Evolutionary conservation across 192 early-diverging fungal genomes (phyloP), one percentile per base, ranked within the genome.

Genomic region (Rhizoclosmatium sp.): DNA sequence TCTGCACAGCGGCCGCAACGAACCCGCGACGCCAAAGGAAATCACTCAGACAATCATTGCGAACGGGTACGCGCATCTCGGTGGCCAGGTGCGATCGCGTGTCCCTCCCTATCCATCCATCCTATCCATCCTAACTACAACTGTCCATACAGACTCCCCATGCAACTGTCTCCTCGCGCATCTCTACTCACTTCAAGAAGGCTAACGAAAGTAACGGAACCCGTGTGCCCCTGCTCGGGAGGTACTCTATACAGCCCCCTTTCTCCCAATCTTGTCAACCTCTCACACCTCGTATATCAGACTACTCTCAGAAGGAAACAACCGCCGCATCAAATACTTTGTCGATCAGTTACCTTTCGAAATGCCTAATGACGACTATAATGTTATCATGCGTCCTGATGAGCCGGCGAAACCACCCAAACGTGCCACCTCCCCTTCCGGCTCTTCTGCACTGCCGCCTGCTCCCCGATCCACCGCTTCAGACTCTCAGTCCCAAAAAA

Each of bases 131-230:
- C 31, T 31, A 31, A 31, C 31, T 31, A 31, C 31, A 31, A 31
- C 31, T 31, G 31, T 31, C 31, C 31, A 31, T 31, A 31, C 31
- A 48, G 16, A 80, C 78, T 7, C 78, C 78, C 3, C 78, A 80
- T 44, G 78, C 78, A 1, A 80, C 78, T 19, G 49, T 80, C n/a
- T 80, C 78, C 23, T 80, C 78, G 19, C 56, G 78, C 16, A 80
- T 80, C 42, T 80, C 78, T 16, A 80, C 71, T 12, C 71, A 80
- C 62, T 80, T 71, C 62, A 80, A 80, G 44, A 70, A 65, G 46
- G 60, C 41, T 60, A 80, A 65, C 51, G 62, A 71, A 59, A 71
- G 75, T 19, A 31, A 54, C 21, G 75, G 75, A 16, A 41, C 5
- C 10, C 9, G 70, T 12, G 59, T 65, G n/a, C 69, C 60, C 42